Conservation (phyloP, 176 grass and related monocot genomes). For the Dendrocalamus sinicus region DNA sequence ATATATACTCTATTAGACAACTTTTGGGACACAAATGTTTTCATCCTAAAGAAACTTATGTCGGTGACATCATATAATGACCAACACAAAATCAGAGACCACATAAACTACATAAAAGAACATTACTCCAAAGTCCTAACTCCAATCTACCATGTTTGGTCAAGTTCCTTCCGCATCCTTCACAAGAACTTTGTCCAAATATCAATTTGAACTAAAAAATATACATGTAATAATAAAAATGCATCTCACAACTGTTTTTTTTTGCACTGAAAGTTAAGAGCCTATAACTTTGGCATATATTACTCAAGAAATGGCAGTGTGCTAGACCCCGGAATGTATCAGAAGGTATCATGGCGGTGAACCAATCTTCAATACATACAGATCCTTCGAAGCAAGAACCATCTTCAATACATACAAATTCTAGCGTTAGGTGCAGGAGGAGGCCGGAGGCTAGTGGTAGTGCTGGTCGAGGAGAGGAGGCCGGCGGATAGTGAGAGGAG, state of each 20-base stretch:
- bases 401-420: too few species aligned
- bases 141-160: background rate
- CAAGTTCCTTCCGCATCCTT: background rate
- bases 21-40: background rate
- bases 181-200: background rate
- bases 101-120: background rate
- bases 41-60: background rate
- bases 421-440: too few species aligned
- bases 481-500: accelerated
- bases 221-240: background rate
- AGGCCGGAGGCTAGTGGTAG: too few species aligned
- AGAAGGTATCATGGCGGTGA: too few species aligned
- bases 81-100: background rate
- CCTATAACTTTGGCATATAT: background rate
- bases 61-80: too few species aligned
- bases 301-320: too few species aligned
- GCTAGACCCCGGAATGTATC: too few species aligned
- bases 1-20: background rate
- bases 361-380: too few species aligned
- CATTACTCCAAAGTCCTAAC: background rate
- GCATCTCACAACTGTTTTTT: background rate
- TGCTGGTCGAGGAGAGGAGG: too few species aligned
- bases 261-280: background rate
- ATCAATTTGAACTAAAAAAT: background rate
- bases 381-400: too few species aligned